phyloP scores from a whole-genome alignment of 352 stramenopile species.

The Phytophthora sp. region DNA sequence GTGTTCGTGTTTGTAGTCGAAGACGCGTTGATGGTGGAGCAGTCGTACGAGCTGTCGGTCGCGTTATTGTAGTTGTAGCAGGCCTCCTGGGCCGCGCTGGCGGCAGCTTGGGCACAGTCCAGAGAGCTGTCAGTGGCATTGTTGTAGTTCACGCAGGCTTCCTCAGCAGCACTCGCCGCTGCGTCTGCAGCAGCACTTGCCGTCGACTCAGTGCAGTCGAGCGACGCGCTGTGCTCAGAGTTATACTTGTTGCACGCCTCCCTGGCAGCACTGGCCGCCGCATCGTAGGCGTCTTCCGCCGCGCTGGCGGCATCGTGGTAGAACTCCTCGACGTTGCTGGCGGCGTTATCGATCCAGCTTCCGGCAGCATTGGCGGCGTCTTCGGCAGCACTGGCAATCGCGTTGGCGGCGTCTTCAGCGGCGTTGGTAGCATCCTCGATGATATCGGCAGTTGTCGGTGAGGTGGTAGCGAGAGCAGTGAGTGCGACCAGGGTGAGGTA shows the following conservation, averaged over 20 bases:
- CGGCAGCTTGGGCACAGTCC: conserved; percentile 23
- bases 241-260: conserved; percentile 27
- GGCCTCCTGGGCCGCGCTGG: conserved; percentile 16
- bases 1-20: not conserved
- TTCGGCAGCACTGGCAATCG: conserved; percentile 10
- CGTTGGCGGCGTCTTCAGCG: conserved; percentile 25
- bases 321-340: conserved; percentile 28
- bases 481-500: conserved; percentile 15
- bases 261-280: conserved; percentile 19
- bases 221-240: conserved; percentile 13
- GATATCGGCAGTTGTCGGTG: conserved; percentile 13
- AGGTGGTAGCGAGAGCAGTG: conserved; percentile 5
- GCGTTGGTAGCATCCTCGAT: conserved; percentile 27
- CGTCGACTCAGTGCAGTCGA: conserved; percentile 25
- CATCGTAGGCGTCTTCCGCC: conserved; percentile 22
- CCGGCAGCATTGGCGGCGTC: conserved; percentile 22
- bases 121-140: conserved; percentile 25
- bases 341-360: conserved; percentile 30
- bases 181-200: conserved; percentile 25
- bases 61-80: conserved; percentile 33
- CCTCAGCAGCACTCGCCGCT: conserved; percentile 16
- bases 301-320: conserved; percentile 25
- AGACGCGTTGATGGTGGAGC: conserved; percentile 11
- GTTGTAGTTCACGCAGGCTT: conserved; percentile 24
- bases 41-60: conserved; percentile 27